Conservation (phyloP, 495 filamentous ascomycete genomes). For the Penicillium bialowiezense region DNA sequence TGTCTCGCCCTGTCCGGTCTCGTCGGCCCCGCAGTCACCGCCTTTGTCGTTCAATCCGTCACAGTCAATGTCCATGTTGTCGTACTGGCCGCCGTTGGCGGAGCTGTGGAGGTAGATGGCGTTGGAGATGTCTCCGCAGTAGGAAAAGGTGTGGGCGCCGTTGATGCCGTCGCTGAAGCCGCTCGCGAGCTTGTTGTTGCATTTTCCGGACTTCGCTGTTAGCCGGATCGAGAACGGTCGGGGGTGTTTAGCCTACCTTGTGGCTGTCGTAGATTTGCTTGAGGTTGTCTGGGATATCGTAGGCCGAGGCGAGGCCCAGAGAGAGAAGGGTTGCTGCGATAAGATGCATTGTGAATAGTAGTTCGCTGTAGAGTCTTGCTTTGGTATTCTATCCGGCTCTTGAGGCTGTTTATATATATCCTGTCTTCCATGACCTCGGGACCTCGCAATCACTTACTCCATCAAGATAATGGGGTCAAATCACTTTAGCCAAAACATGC, state of each 20-base stretch:
- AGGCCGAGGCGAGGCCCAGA: slow-evolving; percentile 11
- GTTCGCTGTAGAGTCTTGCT: neutral
- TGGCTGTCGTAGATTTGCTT: slow-evolving; percentile 27
- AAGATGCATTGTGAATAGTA: neutral
- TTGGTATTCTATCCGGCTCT: neutral
- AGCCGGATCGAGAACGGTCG: neutral
- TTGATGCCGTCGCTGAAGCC: slow-evolving; percentile 25
- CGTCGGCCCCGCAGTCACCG: slow-evolving; percentile 50
- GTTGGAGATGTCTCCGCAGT: slow-evolving; percentile 29
- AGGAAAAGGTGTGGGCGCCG: slow-evolving; percentile 13
- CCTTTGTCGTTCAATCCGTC: slow-evolving; percentile 52
- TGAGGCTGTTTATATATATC: neutral
- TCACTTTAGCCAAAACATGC: no score
- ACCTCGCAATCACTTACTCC: neutral
- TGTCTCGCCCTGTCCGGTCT: slow-evolving; percentile 51
- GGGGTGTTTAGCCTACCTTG: slow-evolving; percentile 9
- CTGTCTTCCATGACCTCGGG: neutral
- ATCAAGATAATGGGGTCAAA: neutral
- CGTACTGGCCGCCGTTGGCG: slow-evolving; percentile 20
- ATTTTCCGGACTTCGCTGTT: slow-evolving; percentile 16
- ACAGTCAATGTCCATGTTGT: slow-evolving; percentile 66
- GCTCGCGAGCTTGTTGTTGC: slow-evolving; percentile 19
- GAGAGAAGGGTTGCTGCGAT: neutral
- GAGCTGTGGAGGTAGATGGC: slow-evolving; percentile 31
- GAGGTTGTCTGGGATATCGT: slow-evolving; percentile 28